phyloP scores from a whole-genome alignment of 805 yeast species.

The Blastobotrys americana region DNA sequence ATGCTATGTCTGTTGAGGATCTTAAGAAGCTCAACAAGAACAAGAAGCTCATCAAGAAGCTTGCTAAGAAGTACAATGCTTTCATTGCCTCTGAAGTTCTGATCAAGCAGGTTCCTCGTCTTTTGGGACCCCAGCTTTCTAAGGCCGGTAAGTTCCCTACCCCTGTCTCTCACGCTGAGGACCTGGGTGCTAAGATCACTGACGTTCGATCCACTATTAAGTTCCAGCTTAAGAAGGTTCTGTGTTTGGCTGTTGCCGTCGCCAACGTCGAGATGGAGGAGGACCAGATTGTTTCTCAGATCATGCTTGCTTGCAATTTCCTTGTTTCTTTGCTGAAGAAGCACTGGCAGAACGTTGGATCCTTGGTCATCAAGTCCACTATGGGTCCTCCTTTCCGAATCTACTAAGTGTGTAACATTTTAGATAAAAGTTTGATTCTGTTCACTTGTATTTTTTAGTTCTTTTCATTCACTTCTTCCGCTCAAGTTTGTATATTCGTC shows the following conservation, averaged over 20 bases:
- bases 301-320: slow-evolving; percentile 98
- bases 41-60: slow-evolving; percentile 99
- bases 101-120: slow-evolving; percentile 99
- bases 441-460: too few species aligned
- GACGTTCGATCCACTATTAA: slow-evolving; percentile 99
- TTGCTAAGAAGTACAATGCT: slow-evolving; percentile 99
- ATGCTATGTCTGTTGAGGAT: slow-evolving; percentile 99
- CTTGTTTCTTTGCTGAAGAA: slow-evolving; percentile 98
- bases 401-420: slow-evolving; percentile 51
- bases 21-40: slow-evolving; percentile 99
- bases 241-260: slow-evolving; percentile 98
- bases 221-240: slow-evolving; percentile 99
- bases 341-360: slow-evolving; percentile 99
- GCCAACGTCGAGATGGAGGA: slow-evolving; percentile 99
- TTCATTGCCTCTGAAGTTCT: slow-evolving; percentile 98
- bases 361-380: slow-evolving; percentile 96
- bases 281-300: slow-evolving; percentile 92
- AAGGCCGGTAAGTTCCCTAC: slow-evolving; percentile 99
- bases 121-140: slow-evolving; percentile 99
- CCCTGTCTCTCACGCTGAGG: slow-evolving; percentile 99
- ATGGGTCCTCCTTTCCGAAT: slow-evolving; percentile 99
- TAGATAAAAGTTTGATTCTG: too few species aligned
- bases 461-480: too few species aligned
- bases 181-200: slow-evolving; percentile 87
- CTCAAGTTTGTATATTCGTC: too few species aligned